Base-by-base conservation (phyloP, 2,329 filamentous ascomycete genomes). In the Pseudocercospora pini-densiflorae region DNA sequence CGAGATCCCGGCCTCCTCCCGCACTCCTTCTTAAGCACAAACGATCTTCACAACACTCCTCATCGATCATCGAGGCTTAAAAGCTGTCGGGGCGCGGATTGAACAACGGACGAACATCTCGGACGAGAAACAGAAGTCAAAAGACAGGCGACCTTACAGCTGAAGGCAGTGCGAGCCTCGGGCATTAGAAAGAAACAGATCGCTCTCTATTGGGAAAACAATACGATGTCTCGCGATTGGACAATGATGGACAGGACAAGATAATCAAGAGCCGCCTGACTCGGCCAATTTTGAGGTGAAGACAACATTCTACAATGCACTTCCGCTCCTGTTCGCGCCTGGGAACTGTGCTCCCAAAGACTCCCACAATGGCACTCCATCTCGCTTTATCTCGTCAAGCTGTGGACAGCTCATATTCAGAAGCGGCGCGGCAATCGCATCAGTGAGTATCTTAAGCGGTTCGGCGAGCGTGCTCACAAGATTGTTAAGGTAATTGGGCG, bases 401-500 rank as follows among this genome's bases (percentile, higher is more conserved):
- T 66, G 63, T 0, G 70, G 70, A 58, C 69, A 71, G 43, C 62
- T 66, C 62, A 71, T 7, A 36, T 66, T 69, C 10, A 72, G 60
- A 54, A 72, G 58, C 19, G 67, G 66, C 43, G 49, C 53, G 1
- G 64, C 63, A 3, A 72, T 19, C 5, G 65, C 59, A 14, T 69
- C 59, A 3, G 59, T 54, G 23, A 72, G 49, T 16, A 68, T 62
- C 23, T 70, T 61, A 21, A 72, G 36, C 23, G 69, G 68, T 57
- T 43, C 60, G 0, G 53, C 64, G 24, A 72, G 59, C 24, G 69
- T 70, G 8, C 29, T 49, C 23, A 78, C 68, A 2, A 79, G 63
- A 6, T 73, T 68, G 29, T 72, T 73, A 5, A 79, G 74, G 33
- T 74, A 75, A 61, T 77, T 76, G 1, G 78, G 78, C 3, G 74